Percentiles rank a stretch among this genome's conserved stretches.
Conservation (phyloP, 2,329 filamentous ascomycete genomes). For the Pseudovirgaria hyperparasitica region DNA sequence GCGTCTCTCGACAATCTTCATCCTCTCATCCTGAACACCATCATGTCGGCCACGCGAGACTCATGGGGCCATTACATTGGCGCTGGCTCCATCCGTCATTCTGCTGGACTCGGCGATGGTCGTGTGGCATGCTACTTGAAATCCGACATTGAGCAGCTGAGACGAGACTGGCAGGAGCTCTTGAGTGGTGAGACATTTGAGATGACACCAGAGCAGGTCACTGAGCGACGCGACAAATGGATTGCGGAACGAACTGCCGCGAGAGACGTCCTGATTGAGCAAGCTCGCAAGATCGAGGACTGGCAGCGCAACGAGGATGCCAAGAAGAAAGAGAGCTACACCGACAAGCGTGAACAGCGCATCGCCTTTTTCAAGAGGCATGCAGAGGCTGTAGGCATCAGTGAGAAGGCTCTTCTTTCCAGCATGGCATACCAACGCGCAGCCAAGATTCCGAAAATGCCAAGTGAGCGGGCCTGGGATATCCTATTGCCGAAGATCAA, state of each 20-base stretch:
- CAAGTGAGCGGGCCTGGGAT: constrained; percentile 22
- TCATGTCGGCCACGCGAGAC: constrained; percentile 22
- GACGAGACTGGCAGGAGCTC: constrained; percentile 12
- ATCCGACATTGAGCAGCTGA: constrained; percentile 16
- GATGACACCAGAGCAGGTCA: constrained; percentile 13
- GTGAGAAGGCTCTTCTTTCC: constrained; percentile 17
- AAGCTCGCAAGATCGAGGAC: constrained; percentile 23
- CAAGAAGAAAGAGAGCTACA: constrained; percentile 16
- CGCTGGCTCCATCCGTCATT: constrained; percentile 21
- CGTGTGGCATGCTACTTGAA: constrained; percentile 18
- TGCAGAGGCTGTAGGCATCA: constrained; percentile 24
- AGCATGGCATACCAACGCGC: constrained; percentile 27
- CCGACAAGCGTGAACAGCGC: constrained; percentile 19
- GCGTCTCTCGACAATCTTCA: constrained; percentile 14
- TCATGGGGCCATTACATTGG: constrained; percentile 27
- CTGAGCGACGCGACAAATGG: constrained; percentile 17
- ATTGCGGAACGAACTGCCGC: constrained; percentile 3
- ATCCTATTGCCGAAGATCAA: constrained; percentile 23
- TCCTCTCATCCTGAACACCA: constrained; percentile 15
- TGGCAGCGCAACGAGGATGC: constrained; percentile 22
- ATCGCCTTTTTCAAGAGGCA: constrained; percentile 24
- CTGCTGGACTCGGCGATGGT: constrained; percentile 19
- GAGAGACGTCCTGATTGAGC: constrained; percentile 6
- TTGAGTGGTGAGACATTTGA: constrained; percentile 12
- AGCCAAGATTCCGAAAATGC: constrained; percentile 25